phyloP scores from a whole-genome alignment of 768 basidiomycete genomes.

The Russula sp. region DNA sequence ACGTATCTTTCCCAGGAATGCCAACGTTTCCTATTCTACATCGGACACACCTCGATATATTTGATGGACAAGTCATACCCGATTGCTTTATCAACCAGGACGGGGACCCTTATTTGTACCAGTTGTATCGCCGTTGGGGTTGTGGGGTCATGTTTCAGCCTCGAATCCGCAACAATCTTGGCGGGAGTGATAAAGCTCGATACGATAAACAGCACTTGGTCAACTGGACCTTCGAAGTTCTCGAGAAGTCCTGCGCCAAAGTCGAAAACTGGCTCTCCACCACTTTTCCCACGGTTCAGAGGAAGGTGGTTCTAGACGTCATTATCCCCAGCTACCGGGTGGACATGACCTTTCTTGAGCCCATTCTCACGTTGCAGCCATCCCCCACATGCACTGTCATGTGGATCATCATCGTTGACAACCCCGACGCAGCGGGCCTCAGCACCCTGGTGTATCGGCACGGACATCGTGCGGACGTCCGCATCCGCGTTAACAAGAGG shows the following conservation, averaged over 20 bases:
- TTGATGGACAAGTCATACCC: constrained; percentile 43
- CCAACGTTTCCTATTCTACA: constrained; percentile 55
- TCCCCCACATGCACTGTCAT: constrained; percentile 39
- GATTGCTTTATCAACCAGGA: constrained; percentile 51
- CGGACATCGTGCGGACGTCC: constrained; percentile 40
- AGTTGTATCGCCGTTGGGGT: constrained; percentile 52
- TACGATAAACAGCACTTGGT: constrained; percentile 39
- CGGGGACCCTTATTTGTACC: constrained; percentile 50
- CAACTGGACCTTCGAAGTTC: constrained; percentile 43
- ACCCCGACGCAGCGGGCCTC: constrained; percentile 39
- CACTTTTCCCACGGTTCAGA: constrained; percentile 23
- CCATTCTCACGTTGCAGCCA: constrained; percentile 38
- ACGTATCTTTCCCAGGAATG: constrained; percentile 50
- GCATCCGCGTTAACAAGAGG: constrained; percentile 41
- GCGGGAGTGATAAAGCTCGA: constrained; percentile 39
- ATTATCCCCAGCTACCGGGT: constrained; percentile 53
- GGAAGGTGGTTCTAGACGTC: constrained; percentile 45
- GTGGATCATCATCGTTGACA: constrained; percentile 53
- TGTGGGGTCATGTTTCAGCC: constrained; percentile 40
- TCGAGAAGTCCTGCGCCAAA: constrained; percentile 35
- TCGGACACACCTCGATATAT: constrained; percentile 48
- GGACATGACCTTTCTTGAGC: constrained; percentile 35
- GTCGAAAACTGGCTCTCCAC: constrained; percentile 34
- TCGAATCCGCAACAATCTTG: constrained; percentile 38
- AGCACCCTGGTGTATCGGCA: constrained; percentile 35